phyloP scores from a whole-genome alignment of 805 yeast genomes.

The Sugiyamaella smithiae region DNA sequence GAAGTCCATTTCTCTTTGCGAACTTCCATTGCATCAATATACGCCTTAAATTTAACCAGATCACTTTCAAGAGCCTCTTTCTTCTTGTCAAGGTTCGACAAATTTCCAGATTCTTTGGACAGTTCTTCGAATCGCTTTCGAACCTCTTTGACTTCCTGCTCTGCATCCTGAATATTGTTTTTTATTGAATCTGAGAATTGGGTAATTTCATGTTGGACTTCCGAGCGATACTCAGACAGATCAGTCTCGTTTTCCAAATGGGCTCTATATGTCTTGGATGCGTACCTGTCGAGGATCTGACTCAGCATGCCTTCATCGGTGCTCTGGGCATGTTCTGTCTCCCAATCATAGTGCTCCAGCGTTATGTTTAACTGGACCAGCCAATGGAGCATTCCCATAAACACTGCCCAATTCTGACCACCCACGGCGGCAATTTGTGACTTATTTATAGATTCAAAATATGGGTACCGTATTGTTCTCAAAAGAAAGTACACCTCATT shows the following conservation, averaged over 20 bases:
- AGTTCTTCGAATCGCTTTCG: slow-evolving; percentile 42
- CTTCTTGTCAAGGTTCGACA: slow-evolving; percentile 55
- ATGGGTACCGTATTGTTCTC: slow-evolving; percentile 71
- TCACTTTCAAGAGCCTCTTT: slow-evolving; percentile 67
- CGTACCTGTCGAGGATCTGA: slow-evolving; percentile 56
- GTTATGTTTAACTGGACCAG: slow-evolving; percentile 54
- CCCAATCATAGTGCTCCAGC: slow-evolving; percentile 40
- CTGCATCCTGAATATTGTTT: slow-evolving; percentile 43
- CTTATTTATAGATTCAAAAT: slow-evolving; percentile 72
- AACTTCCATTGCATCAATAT: slow-evolving; percentile 62
- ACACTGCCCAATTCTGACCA: slow-evolving; percentile 77
- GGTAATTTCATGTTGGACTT: slow-evolving; percentile 56
- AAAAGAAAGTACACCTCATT: slow-evolving; percentile 69
- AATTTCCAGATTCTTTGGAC: slow-evolving; percentile 43
- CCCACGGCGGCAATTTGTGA: slow-evolving; percentile 90
- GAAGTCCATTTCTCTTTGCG: slow-evolving; percentile 63
- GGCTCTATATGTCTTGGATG: slow-evolving; percentile 62
- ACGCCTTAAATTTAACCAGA: slow-evolving; percentile 65
- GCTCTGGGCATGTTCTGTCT: slow-evolving; percentile 34
- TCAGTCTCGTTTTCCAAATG: slow-evolving; percentile 66
- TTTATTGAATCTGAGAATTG: slow-evolving; percentile 49
- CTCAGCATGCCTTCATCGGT: slow-evolving; percentile 46
- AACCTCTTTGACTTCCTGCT: slow-evolving; percentile 41
- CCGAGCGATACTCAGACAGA: slow-evolving; percentile 51
- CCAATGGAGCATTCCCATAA: slow-evolving; percentile 84